phyloP scores from a whole-genome alignment of 441 rosid species.

The Breynia disticha region DNA sequence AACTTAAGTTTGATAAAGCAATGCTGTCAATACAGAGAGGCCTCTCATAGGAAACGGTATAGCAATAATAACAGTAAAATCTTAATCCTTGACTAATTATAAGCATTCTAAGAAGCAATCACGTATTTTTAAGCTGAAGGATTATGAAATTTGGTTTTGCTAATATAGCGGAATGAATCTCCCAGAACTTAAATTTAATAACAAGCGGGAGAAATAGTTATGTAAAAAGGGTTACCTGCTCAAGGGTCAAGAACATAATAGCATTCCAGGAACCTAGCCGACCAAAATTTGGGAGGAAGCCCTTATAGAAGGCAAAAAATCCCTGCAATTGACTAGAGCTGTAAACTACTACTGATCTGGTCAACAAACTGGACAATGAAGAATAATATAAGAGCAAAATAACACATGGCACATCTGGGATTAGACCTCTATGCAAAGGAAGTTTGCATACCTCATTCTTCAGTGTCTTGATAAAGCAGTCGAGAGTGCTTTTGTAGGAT shows the following conservation, averaged over 20 bases:
- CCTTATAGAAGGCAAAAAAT: conserved; percentile 73
- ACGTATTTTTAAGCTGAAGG: no score
- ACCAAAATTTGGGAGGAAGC: conserved; percentile 85
- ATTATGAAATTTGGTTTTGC: not conserved
- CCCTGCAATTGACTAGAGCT: conserved; percentile 43
- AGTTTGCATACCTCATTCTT: conserved; percentile 59
- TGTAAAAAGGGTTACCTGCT: conserved; percentile 52
- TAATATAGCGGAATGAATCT: not conserved
- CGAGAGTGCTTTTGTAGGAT: conserved; percentile 78
- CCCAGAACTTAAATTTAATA: not conserved
- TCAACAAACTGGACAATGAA: no score
- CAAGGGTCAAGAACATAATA: conserved; percentile 90
- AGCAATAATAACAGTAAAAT: not conserved
- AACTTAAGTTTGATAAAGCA: no score
- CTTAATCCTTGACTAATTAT: not conserved
- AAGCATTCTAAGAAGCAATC: no score
- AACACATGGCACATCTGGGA: conserved; percentile 5
- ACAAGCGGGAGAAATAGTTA: not conserved
- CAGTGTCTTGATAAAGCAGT: conserved; percentile 82
- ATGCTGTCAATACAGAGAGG: no score
- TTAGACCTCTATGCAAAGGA: conserved; percentile 11
- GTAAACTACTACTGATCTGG: conserved; percentile 1
- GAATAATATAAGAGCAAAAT: no score
- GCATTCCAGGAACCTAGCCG: conserved; percentile 97
- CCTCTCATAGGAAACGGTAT: not conserved